Conservation (phyloP, 1,284 basidiomycete species). For the Kalmanozyma brasiliensis region DNA sequence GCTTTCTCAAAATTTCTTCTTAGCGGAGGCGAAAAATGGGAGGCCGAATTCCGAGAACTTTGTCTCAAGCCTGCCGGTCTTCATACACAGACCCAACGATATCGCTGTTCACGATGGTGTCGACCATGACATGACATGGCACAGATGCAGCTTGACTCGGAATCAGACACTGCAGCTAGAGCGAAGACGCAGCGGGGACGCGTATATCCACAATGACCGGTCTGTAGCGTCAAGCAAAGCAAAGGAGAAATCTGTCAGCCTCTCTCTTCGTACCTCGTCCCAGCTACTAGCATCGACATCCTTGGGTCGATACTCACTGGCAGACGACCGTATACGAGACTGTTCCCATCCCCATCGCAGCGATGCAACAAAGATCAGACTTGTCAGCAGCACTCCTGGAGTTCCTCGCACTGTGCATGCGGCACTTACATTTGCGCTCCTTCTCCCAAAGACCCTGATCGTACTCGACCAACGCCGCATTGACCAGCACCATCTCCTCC, state of each 20-base stretch:
- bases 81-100: too few relatives aligned
- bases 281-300: too few relatives aligned
- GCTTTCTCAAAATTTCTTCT: constrained; percentile 28
- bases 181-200: constrained; percentile 8
- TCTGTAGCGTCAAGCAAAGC: not conserved
- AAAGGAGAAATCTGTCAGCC: constrained; percentile 5
- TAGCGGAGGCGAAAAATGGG: constrained; percentile 1
- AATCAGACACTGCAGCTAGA: too few relatives aligned
- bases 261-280: not conserved
- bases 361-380: not conserved
- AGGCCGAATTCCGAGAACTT: constrained; percentile 27
- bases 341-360: not conserved
- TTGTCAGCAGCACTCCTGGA: too few relatives aligned
- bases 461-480: constrained; percentile 52
- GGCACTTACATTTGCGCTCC: constrained; percentile 21
- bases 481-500: constrained; percentile 36
- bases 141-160: too few relatives aligned
- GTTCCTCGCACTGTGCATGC: not conserved
- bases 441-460: constrained; percentile 27
- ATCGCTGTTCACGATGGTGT: too few relatives aligned
- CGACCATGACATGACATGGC: too few relatives aligned
- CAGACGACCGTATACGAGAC: constrained; percentile 35
- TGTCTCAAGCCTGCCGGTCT: too few relatives aligned
- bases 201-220: constrained; percentile 36
- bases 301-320: constrained; percentile 32